Percentiles rank a stretch among this genome's conserved stretches.
phyloP scores from a whole-genome alignment of 176 grass and related monocot species.

The Zea mays region DNA sequence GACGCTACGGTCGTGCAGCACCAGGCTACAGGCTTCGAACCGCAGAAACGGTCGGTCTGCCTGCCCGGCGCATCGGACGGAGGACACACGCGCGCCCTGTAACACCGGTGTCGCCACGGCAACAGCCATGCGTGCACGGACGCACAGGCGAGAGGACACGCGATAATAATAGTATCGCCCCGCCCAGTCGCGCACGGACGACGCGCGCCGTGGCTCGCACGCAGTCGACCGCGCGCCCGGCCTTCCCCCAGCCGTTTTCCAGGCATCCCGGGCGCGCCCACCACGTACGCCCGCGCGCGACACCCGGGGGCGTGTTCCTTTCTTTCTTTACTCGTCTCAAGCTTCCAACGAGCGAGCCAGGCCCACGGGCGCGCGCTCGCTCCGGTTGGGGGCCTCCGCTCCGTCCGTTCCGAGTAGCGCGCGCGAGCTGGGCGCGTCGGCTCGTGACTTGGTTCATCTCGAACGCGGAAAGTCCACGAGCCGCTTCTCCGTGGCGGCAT shows the following conservation, averaged over 20 bases:
- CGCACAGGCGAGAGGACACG: conserved; percentile 21
- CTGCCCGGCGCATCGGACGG: conserved; percentile 39
- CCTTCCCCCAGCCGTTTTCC: conserved; percentile 4
- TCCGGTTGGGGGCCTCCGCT: background rate
- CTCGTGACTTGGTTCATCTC: conserved; percentile 7
- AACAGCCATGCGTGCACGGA: background rate
- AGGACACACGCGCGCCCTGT: background rate
- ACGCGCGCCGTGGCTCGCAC: conserved; percentile 48
- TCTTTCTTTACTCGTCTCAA: conserved; percentile 22
- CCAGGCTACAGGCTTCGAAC: background rate
- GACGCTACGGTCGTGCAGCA: conserved; percentile 10
- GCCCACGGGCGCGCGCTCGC: too few species aligned
- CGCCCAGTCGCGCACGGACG: conserved; percentile 37
- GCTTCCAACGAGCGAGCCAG: background rate
- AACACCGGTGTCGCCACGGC: conserved; percentile 58
- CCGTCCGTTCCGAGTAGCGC: background rate
- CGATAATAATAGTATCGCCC: background rate
- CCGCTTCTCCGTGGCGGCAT: conserved; percentile 48
- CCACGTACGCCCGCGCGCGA: conserved; percentile 13
- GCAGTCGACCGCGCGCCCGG: conserved; percentile 30
- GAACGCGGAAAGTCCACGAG: conserved; percentile 35
- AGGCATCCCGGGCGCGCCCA: conserved; percentile 30
- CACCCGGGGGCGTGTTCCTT: background rate
- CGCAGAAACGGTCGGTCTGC: conserved; percentile 31
- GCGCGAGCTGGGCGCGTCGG: conserved; percentile 3